Percentiles rank a stretch among this genome's conserved stretches.
Evolutionary conservation across 345 rosid species (phyloP).

Genomic region (Murraya paniculata): DNA sequence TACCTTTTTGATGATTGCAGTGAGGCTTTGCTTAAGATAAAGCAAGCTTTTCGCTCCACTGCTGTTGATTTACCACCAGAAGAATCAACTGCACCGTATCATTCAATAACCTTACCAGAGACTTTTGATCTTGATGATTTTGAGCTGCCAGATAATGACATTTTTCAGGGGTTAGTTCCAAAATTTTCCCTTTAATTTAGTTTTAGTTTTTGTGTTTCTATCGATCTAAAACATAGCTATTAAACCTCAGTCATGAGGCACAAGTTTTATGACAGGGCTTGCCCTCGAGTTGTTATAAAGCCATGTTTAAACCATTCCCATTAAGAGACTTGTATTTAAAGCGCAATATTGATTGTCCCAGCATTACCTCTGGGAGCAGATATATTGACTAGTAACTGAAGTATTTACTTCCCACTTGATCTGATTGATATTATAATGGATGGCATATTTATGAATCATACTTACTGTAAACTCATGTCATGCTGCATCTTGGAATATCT

Average conservation of each 20-base stretch:
- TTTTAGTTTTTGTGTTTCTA: background rate
- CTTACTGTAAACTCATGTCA: conserved; percentile 6
- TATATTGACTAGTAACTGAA: background rate
- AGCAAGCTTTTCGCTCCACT: conserved; percentile 98
- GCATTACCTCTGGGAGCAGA: background rate
- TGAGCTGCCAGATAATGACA: conserved; percentile 96
- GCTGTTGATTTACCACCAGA: conserved; percentile 99
- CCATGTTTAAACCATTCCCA: background rate
- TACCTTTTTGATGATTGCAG: conserved; percentile 99
- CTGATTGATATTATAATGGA: background rate
- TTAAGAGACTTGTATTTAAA: background rate
- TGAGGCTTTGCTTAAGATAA: conserved; percentile 94
- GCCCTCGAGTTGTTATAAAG: background rate
- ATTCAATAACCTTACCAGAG: conserved; percentile 98
- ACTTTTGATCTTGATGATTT: conserved; percentile 99
- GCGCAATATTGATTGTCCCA: background rate
- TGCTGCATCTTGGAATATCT: background rate
- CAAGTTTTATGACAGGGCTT: background rate
- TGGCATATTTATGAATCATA: background rate
- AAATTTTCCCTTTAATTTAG: background rate
- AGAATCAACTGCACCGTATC: conserved; percentile 98
- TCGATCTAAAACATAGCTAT: background rate
- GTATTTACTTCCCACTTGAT: background rate
- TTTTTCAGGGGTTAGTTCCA: conserved; percentile 85
- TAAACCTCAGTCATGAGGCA: background rate